Evolutionary conservation across 148 eudicot genomes (phyloP), one percentile per base, ranked within the genome.

Genomic region (Fagopyrum tataricum): DNA sequence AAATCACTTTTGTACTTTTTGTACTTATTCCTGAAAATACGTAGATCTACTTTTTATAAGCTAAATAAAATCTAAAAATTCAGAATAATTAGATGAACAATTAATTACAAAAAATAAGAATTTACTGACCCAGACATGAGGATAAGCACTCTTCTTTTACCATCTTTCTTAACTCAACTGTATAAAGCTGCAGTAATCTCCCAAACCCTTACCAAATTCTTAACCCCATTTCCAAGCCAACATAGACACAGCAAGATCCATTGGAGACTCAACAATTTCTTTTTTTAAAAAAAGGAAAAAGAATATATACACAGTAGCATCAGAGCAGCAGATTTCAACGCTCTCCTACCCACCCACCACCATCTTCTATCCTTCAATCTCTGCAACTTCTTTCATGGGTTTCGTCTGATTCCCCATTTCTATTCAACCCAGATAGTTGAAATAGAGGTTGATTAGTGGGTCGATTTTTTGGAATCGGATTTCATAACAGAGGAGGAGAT

Each of bases 401-500:
- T 55, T 21, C 12, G 10, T 18, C 61, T 55, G 26, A 55, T 49
- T 15, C 55, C 55, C 15, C 4, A 49, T 3, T 15, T 20, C 24
- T 31, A 31, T 31, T 7, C 31, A 9, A n/a, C 61, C 26, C 61
- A 55, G 8, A n/a, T 18, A 52, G 56, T 5, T 21, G 56, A 52
- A 52, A 52, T 52, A 18, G 56, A 52, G 37, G 37, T 52, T 17
- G 18, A 7, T 55, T 18, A 7, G 14, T 12, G 4, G 26, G 9
- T 6, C 10, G 26, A 24, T 46, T 46, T 46, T 46, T 2, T 13
- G 49, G 49, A 46, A 46, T 46, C 13, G 10, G 49, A 13, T 46
- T 46, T 46, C 39, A 3, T 61, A n/a, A 61, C 37, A 31, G 37
- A 31, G 37, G 37, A 31, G 37, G 71, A 74, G 51, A 89, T 88